phyloP scores from a whole-genome alignment of 2,329 filamentous ascomycete species.

The Xylariaceae sp. region DNA sequence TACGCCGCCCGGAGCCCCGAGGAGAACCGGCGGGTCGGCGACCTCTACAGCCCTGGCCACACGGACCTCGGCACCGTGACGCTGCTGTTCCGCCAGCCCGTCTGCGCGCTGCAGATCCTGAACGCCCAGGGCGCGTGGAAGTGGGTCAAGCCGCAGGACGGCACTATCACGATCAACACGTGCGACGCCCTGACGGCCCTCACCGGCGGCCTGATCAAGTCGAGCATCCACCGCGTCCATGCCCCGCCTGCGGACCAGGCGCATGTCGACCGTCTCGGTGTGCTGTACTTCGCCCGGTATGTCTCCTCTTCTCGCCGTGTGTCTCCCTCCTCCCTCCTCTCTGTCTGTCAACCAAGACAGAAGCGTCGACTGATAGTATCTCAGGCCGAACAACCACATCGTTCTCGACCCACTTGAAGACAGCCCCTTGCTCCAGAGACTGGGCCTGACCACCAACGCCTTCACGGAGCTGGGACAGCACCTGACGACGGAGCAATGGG shows the following conservation, averaged over 20 bases:
- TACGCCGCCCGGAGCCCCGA: slow-evolving; percentile 34
- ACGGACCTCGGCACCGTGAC: slow-evolving; percentile 52
- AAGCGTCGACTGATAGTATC: no score
- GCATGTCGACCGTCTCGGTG: slow-evolving; percentile 19
- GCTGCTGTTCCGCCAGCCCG: slow-evolving; percentile 51
- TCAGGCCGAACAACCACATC: slow-evolving; percentile 36
- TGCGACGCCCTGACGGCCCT: slow-evolving; percentile 42
- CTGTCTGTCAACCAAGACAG: no score
- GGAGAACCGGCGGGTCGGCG: slow-evolving; percentile 36
- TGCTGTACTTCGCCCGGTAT: slow-evolving; percentile 20
- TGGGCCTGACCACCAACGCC: slow-evolving; percentile 32
- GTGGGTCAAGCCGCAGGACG: slow-evolving; percentile 40
- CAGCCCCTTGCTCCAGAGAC: slow-evolving; percentile 31
- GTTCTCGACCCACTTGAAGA: slow-evolving; percentile 32
- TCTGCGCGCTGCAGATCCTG: slow-evolving; percentile 48
- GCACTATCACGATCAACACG: slow-evolving; percentile 44
- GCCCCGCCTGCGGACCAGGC: slow-evolving; percentile 19
- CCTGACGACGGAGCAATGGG: slow-evolving; percentile 36
- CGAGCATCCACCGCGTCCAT: slow-evolving; percentile 29
- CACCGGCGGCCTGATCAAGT: slow-evolving; percentile 40
- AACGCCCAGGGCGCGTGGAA: slow-evolving; percentile 40
- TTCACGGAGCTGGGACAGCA: slow-evolving; percentile 37
- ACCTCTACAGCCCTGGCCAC: slow-evolving; percentile 41
- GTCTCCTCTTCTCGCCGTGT: no score
- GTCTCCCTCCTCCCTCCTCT: no score